A percentile compares a stretch with the other conserved stretches of the same genome.
These are phyloP conservation scores for Diaporthe humulicola DNA, from an alignment of 2,329 filamentous ascomycete genomes.

Conservation along the genomic window DNA sequence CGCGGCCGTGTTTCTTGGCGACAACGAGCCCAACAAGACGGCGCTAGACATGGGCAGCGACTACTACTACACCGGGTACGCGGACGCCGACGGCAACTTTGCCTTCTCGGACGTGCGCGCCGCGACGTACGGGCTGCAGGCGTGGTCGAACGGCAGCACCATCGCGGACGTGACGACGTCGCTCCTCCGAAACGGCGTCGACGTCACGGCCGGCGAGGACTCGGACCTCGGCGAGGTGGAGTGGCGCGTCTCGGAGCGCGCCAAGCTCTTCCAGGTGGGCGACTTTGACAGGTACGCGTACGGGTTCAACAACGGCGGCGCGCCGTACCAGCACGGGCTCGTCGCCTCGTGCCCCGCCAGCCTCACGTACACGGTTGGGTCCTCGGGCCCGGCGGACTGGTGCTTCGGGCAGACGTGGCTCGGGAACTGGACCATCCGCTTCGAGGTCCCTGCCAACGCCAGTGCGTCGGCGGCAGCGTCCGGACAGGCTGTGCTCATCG, in stretches of 20 bases:
- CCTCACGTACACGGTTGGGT: conserved; percentile 57
- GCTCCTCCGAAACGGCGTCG: conserved; percentile 56
- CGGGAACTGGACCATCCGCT: conserved; percentile 53
- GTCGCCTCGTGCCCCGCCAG: conserved; percentile 59
- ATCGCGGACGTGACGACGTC: conserved; percentile 60
- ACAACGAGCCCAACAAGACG: conserved; percentile 58
- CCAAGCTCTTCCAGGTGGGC: conserved; percentile 62
- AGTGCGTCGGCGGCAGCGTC: conserved; percentile 1
- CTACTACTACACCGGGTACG: conserved; percentile 64
- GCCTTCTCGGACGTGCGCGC: conserved; percentile 57
- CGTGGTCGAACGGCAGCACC: conserved; percentile 61
- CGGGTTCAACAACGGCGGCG: conserved; percentile 58
- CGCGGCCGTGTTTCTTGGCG: conserved; percentile 64
- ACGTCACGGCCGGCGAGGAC: conserved; percentile 49
- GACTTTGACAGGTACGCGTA: conserved; percentile 60
- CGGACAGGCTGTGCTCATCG: conserved; percentile 52
- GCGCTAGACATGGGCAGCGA: conserved; percentile 60
- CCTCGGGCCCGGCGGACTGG: conserved; percentile 56
- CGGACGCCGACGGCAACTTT: conserved; percentile 58
- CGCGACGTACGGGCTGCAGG: conserved; percentile 61
- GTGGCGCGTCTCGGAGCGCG: conserved; percentile 55
- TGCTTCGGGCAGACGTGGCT: conserved; percentile 60
- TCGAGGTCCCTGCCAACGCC: conserved; percentile 41
- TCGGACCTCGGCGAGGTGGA: conserved; percentile 53
- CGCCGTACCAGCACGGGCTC: conserved; percentile 58